phyloP scores from a whole-genome alignment of 331 rosid genomes.

The Cydonia oblonga region DNA sequence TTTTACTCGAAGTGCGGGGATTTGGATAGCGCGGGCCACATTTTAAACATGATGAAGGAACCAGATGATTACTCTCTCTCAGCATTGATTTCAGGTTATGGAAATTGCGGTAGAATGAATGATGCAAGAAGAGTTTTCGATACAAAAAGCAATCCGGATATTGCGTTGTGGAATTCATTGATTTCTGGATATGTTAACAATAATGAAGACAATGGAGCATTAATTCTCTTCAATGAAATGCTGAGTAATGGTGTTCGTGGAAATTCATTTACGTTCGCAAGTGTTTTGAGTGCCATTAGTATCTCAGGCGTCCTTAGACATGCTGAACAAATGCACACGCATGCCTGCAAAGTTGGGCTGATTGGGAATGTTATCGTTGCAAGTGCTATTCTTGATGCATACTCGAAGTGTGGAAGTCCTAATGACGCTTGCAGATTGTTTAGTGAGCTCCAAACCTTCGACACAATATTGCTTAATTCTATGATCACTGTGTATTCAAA shows the following conservation, averaged over 20 bases:
- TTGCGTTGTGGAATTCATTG: conserved; percentile 57
- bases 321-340: conserved; percentile 44
- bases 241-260: conserved; percentile 37
- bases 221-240: conserved; percentile 48
- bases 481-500: conserved; percentile 62
- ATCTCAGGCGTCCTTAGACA: conserved; percentile 28
- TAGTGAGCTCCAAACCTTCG: conserved; percentile 44
- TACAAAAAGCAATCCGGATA: conserved; percentile 27
- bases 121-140: conserved; percentile 65
- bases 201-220: conserved; percentile 45
- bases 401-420: conserved; percentile 50
- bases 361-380: conserved; percentile 39
- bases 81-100: conserved; percentile 56
- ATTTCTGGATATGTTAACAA: conserved; percentile 54
- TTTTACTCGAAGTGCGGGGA: conserved; percentile 67
- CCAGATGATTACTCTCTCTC: conserved; percentile 70
- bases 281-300: conserved; percentile 45
- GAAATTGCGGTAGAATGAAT: conserved; percentile 45
- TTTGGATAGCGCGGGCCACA: conserved; percentile 43
- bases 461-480: conserved; percentile 55
- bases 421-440: conserved; percentile 63
- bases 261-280: conserved; percentile 46
- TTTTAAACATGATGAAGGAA: conserved; percentile 36
- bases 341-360: conserved; percentile 45
- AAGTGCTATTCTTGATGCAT: conserved; percentile 64